A percentile compares a stretch with the other conserved stretches of the same genome.
Evolutionary conservation across 129 eudicot species (phyloP).

Genomic region (Solidago caesia): DNA sequence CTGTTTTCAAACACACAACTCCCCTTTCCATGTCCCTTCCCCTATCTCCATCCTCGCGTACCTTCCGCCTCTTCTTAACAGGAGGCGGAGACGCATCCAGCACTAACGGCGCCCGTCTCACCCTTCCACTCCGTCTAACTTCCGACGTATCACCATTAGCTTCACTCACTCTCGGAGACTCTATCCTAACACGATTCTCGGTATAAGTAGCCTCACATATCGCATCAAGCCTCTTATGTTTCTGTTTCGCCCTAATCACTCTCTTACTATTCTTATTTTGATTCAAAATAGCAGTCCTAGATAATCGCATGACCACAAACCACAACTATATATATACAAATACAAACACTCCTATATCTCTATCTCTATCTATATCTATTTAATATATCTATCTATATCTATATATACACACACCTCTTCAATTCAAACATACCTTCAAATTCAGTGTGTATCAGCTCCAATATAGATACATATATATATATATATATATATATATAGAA

Average conservation of each 20-base stretch:
- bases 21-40: constrained; percentile 23
- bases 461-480: background rate
- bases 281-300: constrained; percentile 42
- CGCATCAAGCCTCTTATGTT: constrained; percentile 84
- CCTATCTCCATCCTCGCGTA: constrained; percentile 31
- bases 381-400: background rate
- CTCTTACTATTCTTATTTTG: constrained; percentile 47
- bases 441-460: constrained; percentile 6
- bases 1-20: constrained; percentile 37
- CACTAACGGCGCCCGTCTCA: constrained; percentile 62
- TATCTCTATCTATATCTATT: background rate
- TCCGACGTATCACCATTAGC: constrained; percentile 51
- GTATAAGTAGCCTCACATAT: constrained; percentile 60
- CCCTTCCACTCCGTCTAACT: constrained; percentile 80
- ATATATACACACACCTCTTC: constrained; percentile 6
- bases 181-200: constrained; percentile 51
- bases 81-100: constrained; percentile 86
- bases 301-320: constrained; percentile 60
- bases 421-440: constrained; percentile 15
- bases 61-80: constrained; percentile 57
- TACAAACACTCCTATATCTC: constrained; percentile 6
- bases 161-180: constrained; percentile 36
- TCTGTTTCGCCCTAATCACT: constrained; percentile 60
- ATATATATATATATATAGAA: background rate
- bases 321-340: constrained; percentile 9